These are phyloP conservation scores for cucumber (Cucumis sativus) DNA, from an alignment of 306 rosid species.

Conservation along the genomic window Cucumber_9930_V3 NC_026660.2:3852501-3853000, in stretches of 20 bases:
- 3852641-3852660: slow-evolving; percentile 72
- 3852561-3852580: slow-evolving; percentile 90
- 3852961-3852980: slow-evolving; percentile 81
- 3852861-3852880: slow-evolving; percentile 92
- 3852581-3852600: slow-evolving; percentile 90
- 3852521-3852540: slow-evolving; percentile 63
- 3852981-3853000: slow-evolving; percentile 70
- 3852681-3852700: slow-evolving; percentile 21
- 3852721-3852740: slow-evolving; percentile 48
- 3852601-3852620: slow-evolving; percentile 97
- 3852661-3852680: slow-evolving; percentile 63
- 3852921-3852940: slow-evolving; percentile 73
- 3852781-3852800: slow-evolving; percentile 59
- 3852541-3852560: slow-evolving; percentile 76
- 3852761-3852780: slow-evolving; percentile 73
- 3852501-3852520: slow-evolving; percentile 78
- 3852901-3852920: slow-evolving; percentile 82
- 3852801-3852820: slow-evolving; percentile 63
- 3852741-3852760: slow-evolving; percentile 33
- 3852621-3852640: slow-evolving; percentile 84
- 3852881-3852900: slow-evolving; percentile 91
- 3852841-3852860: slow-evolving; percentile 85
- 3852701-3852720: slow-evolving; percentile 38
- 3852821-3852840: slow-evolving; percentile 78
- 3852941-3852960: slow-evolving; percentile 88